Evolutionary conservation across 352 stramenopile species (phyloP), one percentile per base, ranked within the genome.

Genomic region (Phytophthora podocarpi): DNA sequence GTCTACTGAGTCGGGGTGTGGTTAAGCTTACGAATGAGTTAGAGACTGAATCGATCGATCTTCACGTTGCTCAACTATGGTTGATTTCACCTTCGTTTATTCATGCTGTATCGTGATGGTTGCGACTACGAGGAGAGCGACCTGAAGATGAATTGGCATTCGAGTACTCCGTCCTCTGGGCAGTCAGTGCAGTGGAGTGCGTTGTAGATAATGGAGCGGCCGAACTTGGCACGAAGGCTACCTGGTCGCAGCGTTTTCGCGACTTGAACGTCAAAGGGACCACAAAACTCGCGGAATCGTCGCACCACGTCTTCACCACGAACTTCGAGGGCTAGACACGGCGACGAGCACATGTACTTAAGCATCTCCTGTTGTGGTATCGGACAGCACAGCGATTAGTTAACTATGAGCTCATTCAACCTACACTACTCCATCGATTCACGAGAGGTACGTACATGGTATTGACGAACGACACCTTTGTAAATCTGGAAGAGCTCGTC

Each of bases 161-260:
- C 95, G 12, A 97, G 74, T 27, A 88, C 69, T 12, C 91, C 92
- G 72, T 98, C 93, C 52, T 97, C 91, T 3, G 78, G 69, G 36
- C 96, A 82, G 67, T 98, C 95, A 0, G 95, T 98, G 70, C 92
- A 98, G 62, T 98, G 93, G 15, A 98, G 76, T 15, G 82, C 93
- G 67, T 98, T 98, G 43, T 87, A 72, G 43, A 97, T 69, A 16
- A 65, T 86, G 57, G 86, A 86, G 15, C 80, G 79, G 18, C 93
- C 96, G 64, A 95, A 97, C n/a, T 72, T 83, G 16, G 85, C 95
- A 26, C 96, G 86, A 23, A 98, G 75, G 27, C 85, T 93, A 34
- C 79, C 58, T 1, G 93, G 88, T 24, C 83, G 80, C 34, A 99
- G 59, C 35, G 86, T 78, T 51, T 92, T 90, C 4, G 95, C 96